Evolutionary conservation across 305 asterid species (phyloP), one percentile per base, ranked within the genome.

Genomic region (Fraxinus paxiana): DNA sequence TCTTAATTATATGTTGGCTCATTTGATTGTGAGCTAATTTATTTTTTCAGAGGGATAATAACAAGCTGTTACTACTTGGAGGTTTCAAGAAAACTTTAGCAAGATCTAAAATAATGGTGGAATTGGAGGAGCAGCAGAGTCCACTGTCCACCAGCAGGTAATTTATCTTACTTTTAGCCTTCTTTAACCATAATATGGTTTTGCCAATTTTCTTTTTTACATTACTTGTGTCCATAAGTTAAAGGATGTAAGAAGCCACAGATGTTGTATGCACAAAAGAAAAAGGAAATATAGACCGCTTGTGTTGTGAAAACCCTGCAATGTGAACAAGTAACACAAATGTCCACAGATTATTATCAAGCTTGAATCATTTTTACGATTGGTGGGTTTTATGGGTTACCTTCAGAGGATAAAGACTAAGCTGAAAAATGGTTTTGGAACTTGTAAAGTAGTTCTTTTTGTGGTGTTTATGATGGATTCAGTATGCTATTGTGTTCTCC

Each of bases 101-200:
- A 1, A 1, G 12, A 37, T 37, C 43, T 37, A 7, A 70, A 74
- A 76, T 67, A 79, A 92, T 93, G 98, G 90, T 69, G 89, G 92
- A 86, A 80, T 43, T 87, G 85, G 93, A 90, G 87, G 87, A 88
- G 86, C 88, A 81, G 80, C 91, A 76, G 85, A 87, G 77, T 71
- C 75, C 89, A 63, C 61, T 79, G 77, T 71, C 75, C 89, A 63
- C 61, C 80, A 71, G 75, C 88, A 72, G 98, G 98, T 92, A 83
- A 75, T 78, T 79, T 46, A 35, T 28, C 82, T 79, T 77, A 54
- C 81, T 22, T 82, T 77, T 80, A 76, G 35, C 67, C 51, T 10
- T 12, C 34, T 76, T 75, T 31, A 33, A 18, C 26, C 31, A 28
- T 48, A 73, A 76, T 81, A 22, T 73, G 67, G 83, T 73, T 1